A percentile compares a stretch with the other conserved stretches of the same genome.
Conservation (phyloP, 164 flowering plant species). For the Stephania cephalantha region DNA sequence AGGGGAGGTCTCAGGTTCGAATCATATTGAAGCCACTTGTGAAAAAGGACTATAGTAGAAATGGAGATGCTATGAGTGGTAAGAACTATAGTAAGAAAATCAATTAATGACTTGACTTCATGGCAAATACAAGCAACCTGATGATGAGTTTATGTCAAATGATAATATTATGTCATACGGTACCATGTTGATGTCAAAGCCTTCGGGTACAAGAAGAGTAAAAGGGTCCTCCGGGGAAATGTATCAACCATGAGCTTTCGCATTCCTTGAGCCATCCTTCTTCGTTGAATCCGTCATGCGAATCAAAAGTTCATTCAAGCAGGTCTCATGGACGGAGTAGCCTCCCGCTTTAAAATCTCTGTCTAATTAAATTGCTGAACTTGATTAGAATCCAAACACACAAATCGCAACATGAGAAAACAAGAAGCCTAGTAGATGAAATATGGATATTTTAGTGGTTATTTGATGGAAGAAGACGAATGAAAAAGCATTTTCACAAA, state of each 20-base stretch:
- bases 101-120: background rate
- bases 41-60: background rate
- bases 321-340: conserved; percentile 88
- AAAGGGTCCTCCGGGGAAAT: conserved; percentile 91
- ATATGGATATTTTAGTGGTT: no score
- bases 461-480: no score
- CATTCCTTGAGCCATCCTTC: conserved; percentile 84
- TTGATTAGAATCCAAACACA: background rate
- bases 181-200: conserved; percentile 82
- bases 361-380: conserved; percentile 36
- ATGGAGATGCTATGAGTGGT: background rate
- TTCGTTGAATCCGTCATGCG: conserved; percentile 87
- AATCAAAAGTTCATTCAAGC: conserved; percentile 84
- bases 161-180: conserved; percentile 1
- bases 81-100: background rate
- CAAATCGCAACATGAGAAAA: no score
- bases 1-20: no score
- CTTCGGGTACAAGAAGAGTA: conserved; percentile 84
- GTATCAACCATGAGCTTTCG: conserved; percentile 67
- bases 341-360: conserved; percentile 87
- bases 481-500: no score
- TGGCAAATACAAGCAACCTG: background rate
- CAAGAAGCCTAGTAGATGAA: no score
- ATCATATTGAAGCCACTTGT: background rate
- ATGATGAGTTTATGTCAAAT: background rate